These are phyloP conservation scores for Calonectria pteridis DNA, from an alignment of 2,329 filamentous ascomycete species.

Conservation along the genomic window DNA sequence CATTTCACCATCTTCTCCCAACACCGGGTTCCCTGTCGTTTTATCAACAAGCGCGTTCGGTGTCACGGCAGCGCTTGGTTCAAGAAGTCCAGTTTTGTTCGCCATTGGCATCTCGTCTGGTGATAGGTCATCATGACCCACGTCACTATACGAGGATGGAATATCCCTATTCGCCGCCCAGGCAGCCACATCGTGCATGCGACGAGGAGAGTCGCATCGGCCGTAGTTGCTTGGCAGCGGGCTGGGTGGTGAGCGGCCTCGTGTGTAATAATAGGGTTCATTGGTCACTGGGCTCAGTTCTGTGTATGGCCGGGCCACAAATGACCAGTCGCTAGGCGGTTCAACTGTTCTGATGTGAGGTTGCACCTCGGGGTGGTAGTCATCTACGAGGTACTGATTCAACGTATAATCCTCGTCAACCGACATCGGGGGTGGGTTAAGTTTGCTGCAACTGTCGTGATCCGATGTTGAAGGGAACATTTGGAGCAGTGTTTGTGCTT, in stretches of 20 bases:
- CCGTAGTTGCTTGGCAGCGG: slow-evolving; percentile 60
- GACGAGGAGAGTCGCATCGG: slow-evolving; percentile 47
- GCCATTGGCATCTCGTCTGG: slow-evolving; percentile 38
- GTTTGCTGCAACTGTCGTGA: slow-evolving; percentile 27
- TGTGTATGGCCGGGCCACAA: slow-evolving; percentile 53
- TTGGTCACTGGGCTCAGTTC: slow-evolving; percentile 51
- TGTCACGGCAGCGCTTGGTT: slow-evolving; percentile 21
- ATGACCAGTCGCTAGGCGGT: slow-evolving; percentile 59
- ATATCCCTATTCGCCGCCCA: slow-evolving; percentile 56
- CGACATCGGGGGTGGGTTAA: slow-evolving; percentile 51
- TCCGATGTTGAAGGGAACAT: slow-evolving; percentile 69
- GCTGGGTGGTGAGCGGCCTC: slow-evolving; percentile 68
- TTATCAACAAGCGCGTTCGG: slow-evolving; percentile 26
- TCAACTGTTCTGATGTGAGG: slow-evolving; percentile 56
- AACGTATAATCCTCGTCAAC: slow-evolving; percentile 56
- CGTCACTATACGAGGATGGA: slow-evolving; percentile 55
- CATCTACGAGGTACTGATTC: slow-evolving; percentile 55
- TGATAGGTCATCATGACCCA: slow-evolving; percentile 39
- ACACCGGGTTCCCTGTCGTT: not conserved
- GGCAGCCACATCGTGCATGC: slow-evolving; percentile 46
- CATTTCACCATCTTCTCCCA: slow-evolving; percentile 20
- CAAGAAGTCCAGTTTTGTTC: slow-evolving; percentile 31
- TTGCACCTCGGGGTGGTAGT: slow-evolving; percentile 49
- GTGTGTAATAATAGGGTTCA: slow-evolving; percentile 60
- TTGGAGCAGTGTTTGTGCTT: slow-evolving; percentile 78